These are phyloP conservation scores for Cardamine occulta DNA, from an alignment of 345 rosid genomes.

Conservation along the genomic window DNA sequence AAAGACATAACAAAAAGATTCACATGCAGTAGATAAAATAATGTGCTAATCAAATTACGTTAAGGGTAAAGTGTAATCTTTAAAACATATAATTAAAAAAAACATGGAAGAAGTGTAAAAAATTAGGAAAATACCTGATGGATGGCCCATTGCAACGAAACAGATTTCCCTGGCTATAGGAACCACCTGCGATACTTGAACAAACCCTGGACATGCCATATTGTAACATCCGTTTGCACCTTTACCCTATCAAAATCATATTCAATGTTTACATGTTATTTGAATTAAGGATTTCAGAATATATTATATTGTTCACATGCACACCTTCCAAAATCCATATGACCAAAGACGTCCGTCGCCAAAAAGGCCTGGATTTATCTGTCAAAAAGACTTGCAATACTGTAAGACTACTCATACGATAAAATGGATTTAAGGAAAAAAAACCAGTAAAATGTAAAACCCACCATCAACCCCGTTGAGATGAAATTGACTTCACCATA, in stretches of 20 bases:
- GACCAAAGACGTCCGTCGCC: neutral
- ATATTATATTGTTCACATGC: neutral
- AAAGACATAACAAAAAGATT: no score
- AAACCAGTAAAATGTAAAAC: neutral
- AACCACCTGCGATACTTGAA: neutral
- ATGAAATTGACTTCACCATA: neutral
- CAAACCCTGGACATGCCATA: slow-evolving; percentile 15
- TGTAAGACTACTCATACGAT: neutral
- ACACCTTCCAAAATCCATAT: slow-evolving; percentile 11
- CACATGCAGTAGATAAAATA: no score
- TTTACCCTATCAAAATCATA: slow-evolving; percentile 9
- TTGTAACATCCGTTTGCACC: slow-evolving; percentile 9
- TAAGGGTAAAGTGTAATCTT: no score
- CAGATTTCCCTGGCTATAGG: neutral
- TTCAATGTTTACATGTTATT: neutral
- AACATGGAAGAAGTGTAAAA: neutral
- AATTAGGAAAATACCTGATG: neutral
- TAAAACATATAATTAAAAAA: no score
- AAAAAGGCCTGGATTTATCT: neutral
- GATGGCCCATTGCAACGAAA: neutral
- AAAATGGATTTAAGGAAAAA: no score
- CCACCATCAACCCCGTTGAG: neutral
- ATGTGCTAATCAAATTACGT: no score
- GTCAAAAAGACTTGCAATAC: neutral
- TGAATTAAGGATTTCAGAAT: neutral